Evolutionary conservation across 169 alveolate species (phyloP).

Genomic region (Plasmodium blacklocki): DNA sequence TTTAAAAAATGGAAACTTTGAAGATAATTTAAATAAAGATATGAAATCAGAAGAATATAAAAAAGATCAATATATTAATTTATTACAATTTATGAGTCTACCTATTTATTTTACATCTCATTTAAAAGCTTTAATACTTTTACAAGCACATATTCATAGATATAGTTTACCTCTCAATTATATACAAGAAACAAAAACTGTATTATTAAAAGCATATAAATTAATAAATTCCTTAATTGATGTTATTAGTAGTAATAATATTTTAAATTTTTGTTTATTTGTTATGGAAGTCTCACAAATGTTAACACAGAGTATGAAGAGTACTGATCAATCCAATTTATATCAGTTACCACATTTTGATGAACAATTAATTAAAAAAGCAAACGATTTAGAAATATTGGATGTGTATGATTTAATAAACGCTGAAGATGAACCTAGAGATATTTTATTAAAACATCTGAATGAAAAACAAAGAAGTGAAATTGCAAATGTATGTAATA

Average conservation of each 20-base stretch:
- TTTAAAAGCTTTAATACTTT: constrained; percentile 85
- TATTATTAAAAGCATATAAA: constrained; percentile 87
- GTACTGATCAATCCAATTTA: constrained; percentile 91
- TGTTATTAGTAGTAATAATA: constrained; percentile 95
- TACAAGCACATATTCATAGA: constrained; percentile 96
- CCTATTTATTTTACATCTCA: constrained; percentile 34
- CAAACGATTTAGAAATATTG: constrained; percentile 88
- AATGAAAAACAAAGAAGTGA: constrained; percentile 86
- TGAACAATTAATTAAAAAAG: constrained; percentile 86
- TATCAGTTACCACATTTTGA: constrained; percentile 94
- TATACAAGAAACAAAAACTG: constrained; percentile 85
- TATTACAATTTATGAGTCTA: constrained; percentile 50
- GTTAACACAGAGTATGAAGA: constrained; percentile 95
- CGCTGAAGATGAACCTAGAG: constrained; percentile 96
- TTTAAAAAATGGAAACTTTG: constrained; percentile 81
- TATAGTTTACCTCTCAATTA: constrained; percentile 88
- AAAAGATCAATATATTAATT: constrained; percentile 24
- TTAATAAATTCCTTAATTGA: constrained; percentile 98
- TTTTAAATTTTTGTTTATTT: constrained; percentile 95
- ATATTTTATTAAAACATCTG: constrained; percentile 86
- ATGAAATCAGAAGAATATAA: constrained; percentile 18
- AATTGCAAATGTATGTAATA: constrained; percentile 92
- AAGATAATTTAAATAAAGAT: neutral
- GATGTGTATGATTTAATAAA: constrained; percentile 95
- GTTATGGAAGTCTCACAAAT: constrained; percentile 98